Conservation (phyloP, 2,329 filamentous ascomycete genomes). For the Tympanopsis confertula region DNA sequence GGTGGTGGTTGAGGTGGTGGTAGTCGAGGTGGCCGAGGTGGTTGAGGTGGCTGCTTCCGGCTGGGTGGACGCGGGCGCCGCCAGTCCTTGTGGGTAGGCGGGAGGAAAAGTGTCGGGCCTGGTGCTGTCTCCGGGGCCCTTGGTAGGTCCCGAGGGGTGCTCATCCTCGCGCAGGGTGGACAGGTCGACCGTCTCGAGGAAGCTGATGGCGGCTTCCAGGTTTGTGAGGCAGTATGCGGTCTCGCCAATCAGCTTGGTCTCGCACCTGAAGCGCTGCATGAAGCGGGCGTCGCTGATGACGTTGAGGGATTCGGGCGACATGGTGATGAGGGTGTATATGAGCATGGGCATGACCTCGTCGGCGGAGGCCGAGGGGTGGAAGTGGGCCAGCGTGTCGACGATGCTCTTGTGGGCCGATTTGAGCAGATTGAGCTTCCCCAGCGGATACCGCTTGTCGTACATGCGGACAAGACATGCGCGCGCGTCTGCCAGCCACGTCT, state of each 20-base stretch:
- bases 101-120: constrained; percentile 44
- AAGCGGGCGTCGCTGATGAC: constrained; percentile 92
- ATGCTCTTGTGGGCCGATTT: constrained; percentile 87
- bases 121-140: constrained; percentile 34
- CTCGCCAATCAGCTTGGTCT: constrained; percentile 80
- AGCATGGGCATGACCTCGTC: constrained; percentile 95
- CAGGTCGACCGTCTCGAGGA: constrained; percentile 88
- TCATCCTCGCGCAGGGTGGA: constrained; percentile 78
- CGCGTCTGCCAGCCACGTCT: constrained; percentile 60
- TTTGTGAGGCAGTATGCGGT: constrained; percentile 94
- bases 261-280: constrained; percentile 80
- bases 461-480: constrained; percentile 64
- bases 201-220: constrained; percentile 85
- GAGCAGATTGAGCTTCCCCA: constrained; percentile 82
- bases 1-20: constrained; percentile 55
- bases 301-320: constrained; percentile 73
- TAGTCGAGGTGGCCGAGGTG: constrained; percentile 25
- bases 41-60: constrained; percentile 15
- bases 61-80: constrained; percentile 23
- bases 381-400: constrained; percentile 67
- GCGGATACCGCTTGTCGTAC: constrained; percentile 75
- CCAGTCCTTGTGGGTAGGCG: constrained; percentile 24
- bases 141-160: constrained; percentile 53
- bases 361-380: constrained; percentile 72
- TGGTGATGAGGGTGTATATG: constrained; percentile 89